Conservation (phyloP, 805 yeast species). For the Nakazawaea ambrosiae region DNA sequence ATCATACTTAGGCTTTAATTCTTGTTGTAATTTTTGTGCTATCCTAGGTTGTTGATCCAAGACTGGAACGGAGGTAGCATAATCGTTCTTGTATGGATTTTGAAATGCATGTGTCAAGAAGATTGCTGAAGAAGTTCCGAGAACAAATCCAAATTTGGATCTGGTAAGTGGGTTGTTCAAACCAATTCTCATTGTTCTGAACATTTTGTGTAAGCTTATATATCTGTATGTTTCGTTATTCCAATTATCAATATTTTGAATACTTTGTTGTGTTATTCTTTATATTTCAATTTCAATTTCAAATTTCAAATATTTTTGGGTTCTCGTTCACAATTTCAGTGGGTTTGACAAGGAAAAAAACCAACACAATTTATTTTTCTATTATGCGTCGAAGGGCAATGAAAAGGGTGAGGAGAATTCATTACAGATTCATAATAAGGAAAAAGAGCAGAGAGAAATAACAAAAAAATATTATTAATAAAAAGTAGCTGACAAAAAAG, state of each 20-base stretch:
- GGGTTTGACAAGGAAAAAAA: not conserved
- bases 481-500: no score
- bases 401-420: no score
- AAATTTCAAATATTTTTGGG: not conserved
- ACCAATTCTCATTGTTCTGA: not conserved
- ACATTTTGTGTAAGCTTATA: not conserved
- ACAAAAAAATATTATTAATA: no score
- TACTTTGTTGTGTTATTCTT: not conserved
- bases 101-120: not conserved
- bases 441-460: no score
- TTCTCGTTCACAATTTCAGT: not conserved
- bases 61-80: not conserved
- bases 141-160: not conserved
- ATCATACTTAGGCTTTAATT: conserved; percentile 23
- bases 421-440: no score
- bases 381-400: no score
- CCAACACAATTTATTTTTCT: no score
- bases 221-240: not conserved
- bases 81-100: conserved; percentile 4
- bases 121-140: conserved; percentile 1
- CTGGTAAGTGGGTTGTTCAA: not conserved
- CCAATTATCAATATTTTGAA: no score
- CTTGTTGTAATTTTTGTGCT: conserved; percentile 10
- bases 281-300: not conserved
- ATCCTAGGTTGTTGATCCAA: not conserved